These are phyloP conservation scores for Chamaecyparis obtusa DNA, from an alignment of 75 land plant species.

Conservation along the genomic window DNA sequence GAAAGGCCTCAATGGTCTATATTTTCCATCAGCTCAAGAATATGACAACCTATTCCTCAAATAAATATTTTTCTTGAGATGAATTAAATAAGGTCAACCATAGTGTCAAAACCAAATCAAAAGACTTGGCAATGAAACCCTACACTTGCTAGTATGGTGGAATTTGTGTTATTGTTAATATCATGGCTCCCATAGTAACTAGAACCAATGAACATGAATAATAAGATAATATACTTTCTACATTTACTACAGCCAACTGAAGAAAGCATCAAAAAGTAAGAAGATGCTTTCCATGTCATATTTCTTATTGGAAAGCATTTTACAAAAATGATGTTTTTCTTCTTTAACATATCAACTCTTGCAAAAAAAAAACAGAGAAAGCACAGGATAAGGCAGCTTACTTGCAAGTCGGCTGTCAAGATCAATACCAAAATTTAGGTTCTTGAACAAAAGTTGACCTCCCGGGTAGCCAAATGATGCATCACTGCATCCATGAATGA, in stretches of 20 bases:
- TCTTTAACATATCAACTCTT: neutral
- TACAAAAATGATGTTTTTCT: neutral
- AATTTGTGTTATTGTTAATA: neutral
- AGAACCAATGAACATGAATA: neutral
- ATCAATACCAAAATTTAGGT: conserved; percentile 96
- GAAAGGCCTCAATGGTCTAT: neutral
- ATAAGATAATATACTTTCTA: neutral
- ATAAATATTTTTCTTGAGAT: neutral
- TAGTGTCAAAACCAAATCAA: neutral
- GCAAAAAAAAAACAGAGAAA: neutral
- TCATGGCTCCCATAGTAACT: neutral
- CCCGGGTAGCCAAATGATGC: conserved; percentile 99
- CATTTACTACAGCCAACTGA: neutral
- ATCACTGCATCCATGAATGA: conserved; percentile 64
- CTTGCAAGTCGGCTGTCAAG: conserved; percentile 97
- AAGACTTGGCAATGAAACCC: neutral
- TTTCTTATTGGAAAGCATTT: too few species aligned
- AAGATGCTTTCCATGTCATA: neutral
- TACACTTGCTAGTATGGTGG: neutral
- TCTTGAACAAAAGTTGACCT: conserved; percentile 85
- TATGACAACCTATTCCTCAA: neutral
- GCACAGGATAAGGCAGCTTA: conserved; percentile 36
- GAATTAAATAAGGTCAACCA: neutral
- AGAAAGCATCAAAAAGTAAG: neutral
- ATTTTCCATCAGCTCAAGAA: neutral